These are phyloP conservation scores for Microsporum ferrugineum DNA, from an alignment of 2,329 filamentous ascomycete genomes.

Conservation along the genomic window DNA sequence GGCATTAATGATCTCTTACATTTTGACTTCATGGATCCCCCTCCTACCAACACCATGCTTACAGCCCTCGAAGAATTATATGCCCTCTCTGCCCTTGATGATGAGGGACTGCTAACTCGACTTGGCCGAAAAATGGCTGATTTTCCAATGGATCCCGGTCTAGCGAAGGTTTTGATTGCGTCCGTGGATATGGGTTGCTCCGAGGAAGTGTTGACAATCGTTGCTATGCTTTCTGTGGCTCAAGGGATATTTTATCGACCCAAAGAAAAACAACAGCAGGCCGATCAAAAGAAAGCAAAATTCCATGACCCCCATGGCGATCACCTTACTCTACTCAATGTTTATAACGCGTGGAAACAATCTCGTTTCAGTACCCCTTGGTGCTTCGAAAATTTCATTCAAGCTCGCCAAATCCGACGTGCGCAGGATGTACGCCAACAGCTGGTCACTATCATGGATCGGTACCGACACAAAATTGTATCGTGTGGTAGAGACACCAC, in stretches of 20 bases:
- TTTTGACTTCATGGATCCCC: conserved; percentile 98
- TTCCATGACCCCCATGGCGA: conserved; percentile 94
- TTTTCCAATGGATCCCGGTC: conserved; percentile 90
- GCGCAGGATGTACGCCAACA: conserved; percentile 89
- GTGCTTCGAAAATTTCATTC: conserved; percentile 98
- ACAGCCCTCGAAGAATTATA: conserved; percentile 93
- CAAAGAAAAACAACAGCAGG: conserved; percentile 92
- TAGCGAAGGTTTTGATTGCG: conserved; percentile 81
- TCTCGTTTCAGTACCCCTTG: conserved; percentile 72
- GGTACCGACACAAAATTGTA: conserved; percentile 70
- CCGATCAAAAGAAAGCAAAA: conserved; percentile 94
- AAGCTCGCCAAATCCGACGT: conserved; percentile 75
- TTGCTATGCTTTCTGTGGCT: conserved; percentile 75
- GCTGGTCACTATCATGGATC: conserved; percentile 83
- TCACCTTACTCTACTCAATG: conserved; percentile 87
- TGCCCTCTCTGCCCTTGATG: conserved; percentile 78
- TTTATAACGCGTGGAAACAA: conserved; percentile 94
- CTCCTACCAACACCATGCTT: conserved; percentile 94
- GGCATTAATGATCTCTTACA: conserved; percentile 95
- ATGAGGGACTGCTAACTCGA: conserved; percentile 85
- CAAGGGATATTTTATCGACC: conserved; percentile 85
- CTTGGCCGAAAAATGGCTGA: conserved; percentile 95
- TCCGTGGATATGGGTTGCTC: conserved; percentile 80
- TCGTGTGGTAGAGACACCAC: conserved; percentile 81
- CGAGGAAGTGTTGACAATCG: conserved; percentile 87